phyloP scores from a whole-genome alignment of 2,329 filamentous ascomycete species.

The Fusarium newnesense region DNA sequence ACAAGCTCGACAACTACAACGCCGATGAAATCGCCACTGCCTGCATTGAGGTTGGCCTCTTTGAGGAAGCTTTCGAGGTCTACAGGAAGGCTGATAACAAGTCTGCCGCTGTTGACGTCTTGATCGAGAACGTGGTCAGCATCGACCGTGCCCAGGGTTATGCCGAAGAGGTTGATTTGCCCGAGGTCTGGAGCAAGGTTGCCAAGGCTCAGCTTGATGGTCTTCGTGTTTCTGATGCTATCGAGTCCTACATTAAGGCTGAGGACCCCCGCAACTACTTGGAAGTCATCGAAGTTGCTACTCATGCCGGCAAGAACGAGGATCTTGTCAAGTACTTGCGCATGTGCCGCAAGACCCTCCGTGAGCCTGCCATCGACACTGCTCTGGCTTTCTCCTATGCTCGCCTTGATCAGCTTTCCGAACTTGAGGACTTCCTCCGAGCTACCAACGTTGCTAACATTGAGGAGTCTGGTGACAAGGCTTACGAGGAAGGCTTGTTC shows the following conservation, averaged over 20 bases:
- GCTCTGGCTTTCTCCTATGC: conserved; percentile 94
- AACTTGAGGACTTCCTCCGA: conserved; percentile 96
- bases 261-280: conserved; percentile 91
- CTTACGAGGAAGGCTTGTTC: conserved; percentile 91
- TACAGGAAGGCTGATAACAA: conserved; percentile 98
- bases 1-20: conserved; percentile 88
- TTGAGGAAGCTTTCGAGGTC: conserved; percentile 97
- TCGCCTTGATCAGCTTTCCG: conserved; percentile 87
- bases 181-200: conserved; percentile 98
- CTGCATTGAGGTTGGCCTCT: conserved; percentile 93
- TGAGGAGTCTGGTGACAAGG: conserved; percentile 97
- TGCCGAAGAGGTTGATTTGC: conserved; percentile 91
- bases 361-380: conserved; percentile 93
- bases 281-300: conserved; percentile 96
- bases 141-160: conserved; percentile 97
- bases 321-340: conserved; percentile 95
- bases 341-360: conserved; percentile 97
- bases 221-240: conserved; percentile 88
- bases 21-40: conserved; percentile 92
- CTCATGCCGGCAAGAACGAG: conserved; percentile 95
- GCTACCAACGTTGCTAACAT: conserved; percentile 94
- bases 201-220: conserved; percentile 98
- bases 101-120: conserved; percentile 84
- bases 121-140: conserved; percentile 96
- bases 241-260: conserved; percentile 97